phyloP scores from a whole-genome alignment of 768 basidiomycete species.

The Dictyophora rubrovolvata region DNA sequence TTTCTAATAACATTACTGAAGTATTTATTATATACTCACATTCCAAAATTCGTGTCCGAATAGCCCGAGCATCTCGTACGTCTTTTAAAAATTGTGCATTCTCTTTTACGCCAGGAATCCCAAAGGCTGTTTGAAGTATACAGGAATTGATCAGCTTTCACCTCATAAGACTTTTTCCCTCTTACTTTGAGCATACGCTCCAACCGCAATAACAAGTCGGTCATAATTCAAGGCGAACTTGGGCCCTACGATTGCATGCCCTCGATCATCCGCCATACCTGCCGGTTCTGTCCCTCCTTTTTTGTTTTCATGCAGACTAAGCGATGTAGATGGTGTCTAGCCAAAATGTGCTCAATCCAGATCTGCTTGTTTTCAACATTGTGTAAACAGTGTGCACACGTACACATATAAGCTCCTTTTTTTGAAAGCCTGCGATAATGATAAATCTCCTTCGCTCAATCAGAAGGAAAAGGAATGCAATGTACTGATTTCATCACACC shows the following conservation, averaged over 20 bases:
- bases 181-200: slow-evolving; percentile 77
- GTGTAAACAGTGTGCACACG: slow-evolving; percentile 38
- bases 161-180: neutral
- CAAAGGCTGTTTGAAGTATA: slow-evolving; percentile 37
- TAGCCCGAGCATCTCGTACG: slow-evolving; percentile 62
- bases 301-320: slow-evolving; percentile 4
- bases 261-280: neutral
- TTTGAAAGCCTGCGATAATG: slow-evolving; percentile 26
- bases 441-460: neutral
- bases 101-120: slow-evolving; percentile 69
- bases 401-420: slow-evolving; percentile 5
- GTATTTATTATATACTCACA: slow-evolving; percentile 28
- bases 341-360: neutral
- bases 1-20: slow-evolving; percentile 6
- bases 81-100: slow-evolving; percentile 77
- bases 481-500: slow-evolving; percentile 64
- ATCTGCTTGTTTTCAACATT: too few species aligned
- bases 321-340: slow-evolving; percentile 8
- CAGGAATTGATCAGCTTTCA: slow-evolving; percentile 1
- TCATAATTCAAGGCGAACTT: slow-evolving; percentile 61
- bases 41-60: slow-evolving; percentile 64
- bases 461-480: neutral
- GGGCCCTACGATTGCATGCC: slow-evolving; percentile 8
- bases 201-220: slow-evolving; percentile 76
- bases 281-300: neutral